Conservation (phyloP, 257 asterid species). For the Solanum arcanum region DNA sequence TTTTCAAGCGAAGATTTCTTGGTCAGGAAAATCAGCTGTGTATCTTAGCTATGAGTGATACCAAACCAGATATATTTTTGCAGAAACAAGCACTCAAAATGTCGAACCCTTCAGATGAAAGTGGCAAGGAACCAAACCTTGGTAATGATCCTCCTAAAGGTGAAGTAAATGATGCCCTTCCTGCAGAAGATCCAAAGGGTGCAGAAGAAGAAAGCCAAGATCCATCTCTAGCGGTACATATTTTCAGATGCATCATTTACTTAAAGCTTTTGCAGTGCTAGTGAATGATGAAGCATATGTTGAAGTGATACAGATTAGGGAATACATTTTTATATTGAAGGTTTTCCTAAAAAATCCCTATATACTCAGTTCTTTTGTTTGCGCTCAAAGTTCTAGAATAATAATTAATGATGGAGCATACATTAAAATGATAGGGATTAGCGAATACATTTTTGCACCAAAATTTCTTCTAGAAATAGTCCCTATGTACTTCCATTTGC, state of each 20-base stretch:
- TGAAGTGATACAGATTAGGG: neutral
- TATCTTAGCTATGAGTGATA: neutral
- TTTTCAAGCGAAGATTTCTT: neutral
- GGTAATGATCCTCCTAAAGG: conserved; percentile 10
- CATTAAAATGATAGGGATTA: neutral
- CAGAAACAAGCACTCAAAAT: conserved; percentile 6
- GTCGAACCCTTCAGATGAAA: conserved; percentile 21
- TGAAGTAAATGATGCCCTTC: conserved; percentile 14
- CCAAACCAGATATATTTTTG: neutral
- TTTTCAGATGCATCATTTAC: neutral
- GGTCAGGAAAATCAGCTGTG: neutral
- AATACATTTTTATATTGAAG: neutral
- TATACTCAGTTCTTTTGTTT: neutral
- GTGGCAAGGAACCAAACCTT: conserved; percentile 3
- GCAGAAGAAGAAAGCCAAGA: conserved; percentile 10
- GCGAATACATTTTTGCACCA: neutral
- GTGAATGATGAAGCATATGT: neutral
- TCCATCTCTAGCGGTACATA: conserved; percentile 28
- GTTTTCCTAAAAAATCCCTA: neutral
- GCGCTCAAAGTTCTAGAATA: neutral
- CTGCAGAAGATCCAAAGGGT: conserved; percentile 9
- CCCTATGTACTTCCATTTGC: neutral
- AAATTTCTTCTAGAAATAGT: neutral
- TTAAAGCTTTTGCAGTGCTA: neutral
- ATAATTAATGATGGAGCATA: neutral